Conservation (phyloP, 805 yeast genomes). For the Wickerhamiella slavikovae region DNA sequence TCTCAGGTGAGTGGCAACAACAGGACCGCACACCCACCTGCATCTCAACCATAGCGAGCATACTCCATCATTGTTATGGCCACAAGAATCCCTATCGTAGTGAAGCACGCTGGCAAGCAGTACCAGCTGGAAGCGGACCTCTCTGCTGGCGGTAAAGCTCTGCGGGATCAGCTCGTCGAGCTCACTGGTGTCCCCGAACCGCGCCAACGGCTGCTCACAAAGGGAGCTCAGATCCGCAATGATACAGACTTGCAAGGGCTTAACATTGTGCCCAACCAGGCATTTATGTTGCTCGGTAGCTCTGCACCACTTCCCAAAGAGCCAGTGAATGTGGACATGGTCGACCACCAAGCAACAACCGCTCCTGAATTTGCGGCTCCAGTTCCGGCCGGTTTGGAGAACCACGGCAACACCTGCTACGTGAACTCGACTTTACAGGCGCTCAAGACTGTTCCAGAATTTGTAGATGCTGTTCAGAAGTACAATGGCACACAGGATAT, state of each 20-base stretch:
- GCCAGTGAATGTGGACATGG: conserved; percentile 32
- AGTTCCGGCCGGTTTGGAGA: conserved; percentile 42
- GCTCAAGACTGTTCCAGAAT: conserved; percentile 27
- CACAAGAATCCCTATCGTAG: conserved; percentile 17
- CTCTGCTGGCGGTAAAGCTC: conserved; percentile 33
- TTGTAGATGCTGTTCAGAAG: conserved; percentile 25
- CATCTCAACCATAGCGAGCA: too few species aligned
- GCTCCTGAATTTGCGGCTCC: conserved; percentile 19
- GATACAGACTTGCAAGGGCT: conserved; percentile 33
- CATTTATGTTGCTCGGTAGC: conserved; percentile 80
- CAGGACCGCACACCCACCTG: too few species aligned
- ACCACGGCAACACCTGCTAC: conserved; percentile 63
- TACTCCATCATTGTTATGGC: too few species aligned
- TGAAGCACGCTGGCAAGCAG: conserved; percentile 51
- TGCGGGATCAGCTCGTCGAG: conserved; percentile 50
- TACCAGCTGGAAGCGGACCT: conserved; percentile 37
- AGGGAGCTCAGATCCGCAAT: conserved; percentile 73
- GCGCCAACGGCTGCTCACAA: conserved; percentile 76
- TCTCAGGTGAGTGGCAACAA: too few species aligned
- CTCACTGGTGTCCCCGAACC: conserved; percentile 68
- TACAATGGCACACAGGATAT: conserved; percentile 20
- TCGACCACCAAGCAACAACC: conserved; percentile 32
- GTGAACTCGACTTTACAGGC: conserved; percentile 51
- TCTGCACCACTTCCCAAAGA: conserved; percentile 41
- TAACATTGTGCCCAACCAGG: conserved; percentile 40